Conservation (phyloP, 805 yeast genomes). For the Cyberlindnera americana region DNA sequence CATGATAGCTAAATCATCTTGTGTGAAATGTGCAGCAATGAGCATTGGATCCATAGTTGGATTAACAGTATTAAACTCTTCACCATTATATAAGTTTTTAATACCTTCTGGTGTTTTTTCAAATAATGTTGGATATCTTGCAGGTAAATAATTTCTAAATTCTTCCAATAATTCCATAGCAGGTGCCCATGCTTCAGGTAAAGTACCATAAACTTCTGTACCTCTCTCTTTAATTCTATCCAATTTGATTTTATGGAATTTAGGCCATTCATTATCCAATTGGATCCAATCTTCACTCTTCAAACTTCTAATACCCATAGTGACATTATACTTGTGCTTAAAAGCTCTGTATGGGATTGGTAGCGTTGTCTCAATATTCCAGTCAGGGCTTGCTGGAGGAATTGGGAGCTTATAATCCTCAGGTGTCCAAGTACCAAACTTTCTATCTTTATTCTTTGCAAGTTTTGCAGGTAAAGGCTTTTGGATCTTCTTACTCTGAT, state of each 20-base stretch:
- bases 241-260: slow-evolving; percentile 50
- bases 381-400: slow-evolving; percentile 40
- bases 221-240: slow-evolving; percentile 46
- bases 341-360: slow-evolving; percentile 42
- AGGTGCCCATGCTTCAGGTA: slow-evolving; percentile 48
- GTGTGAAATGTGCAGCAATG: slow-evolving; percentile 54
- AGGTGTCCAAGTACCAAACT: slow-evolving; percentile 51
- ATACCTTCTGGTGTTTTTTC: slow-evolving; percentile 17
- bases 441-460: slow-evolving; percentile 44
- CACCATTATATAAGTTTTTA: slow-evolving; percentile 49
- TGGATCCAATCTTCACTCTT: slow-evolving; percentile 63
- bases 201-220: slow-evolving; percentile 44
- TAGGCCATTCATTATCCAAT: slow-evolving; percentile 61
- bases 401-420: slow-evolving; percentile 47
- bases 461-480: slow-evolving; percentile 31
- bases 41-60: slow-evolving; percentile 52
- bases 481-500: neutral
- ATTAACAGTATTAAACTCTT: slow-evolving; percentile 34
- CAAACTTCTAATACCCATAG: slow-evolving; percentile 68
- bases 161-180: slow-evolving; percentile 55
- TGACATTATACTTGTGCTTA: slow-evolving; percentile 58
- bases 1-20: slow-evolving; percentile 69
- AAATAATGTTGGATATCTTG: slow-evolving; percentile 56
- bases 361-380: slow-evolving; percentile 18
- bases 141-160: slow-evolving; percentile 49